A percentile compares a stretch with the other conserved stretches of the same genome.
Conservation (phyloP, 306 rosid species). For the Begonia peltatifolia region DNA sequence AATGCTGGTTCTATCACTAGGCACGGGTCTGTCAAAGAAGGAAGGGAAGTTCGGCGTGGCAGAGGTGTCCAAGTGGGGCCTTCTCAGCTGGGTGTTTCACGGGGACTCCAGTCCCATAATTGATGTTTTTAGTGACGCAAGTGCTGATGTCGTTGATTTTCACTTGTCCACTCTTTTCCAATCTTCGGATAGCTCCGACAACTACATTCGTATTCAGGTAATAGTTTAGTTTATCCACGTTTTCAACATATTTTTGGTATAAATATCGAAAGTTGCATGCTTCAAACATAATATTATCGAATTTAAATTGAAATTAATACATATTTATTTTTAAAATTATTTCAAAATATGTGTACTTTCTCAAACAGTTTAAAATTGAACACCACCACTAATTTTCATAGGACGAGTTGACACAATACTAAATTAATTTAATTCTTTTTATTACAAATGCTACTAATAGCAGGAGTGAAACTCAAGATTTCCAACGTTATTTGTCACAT, state of each 20-base stretch:
- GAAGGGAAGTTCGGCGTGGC: conserved; percentile 20
- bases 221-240: neutral
- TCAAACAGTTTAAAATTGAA: too few species aligned
- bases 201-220: conserved; percentile 32
- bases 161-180: conserved; percentile 27
- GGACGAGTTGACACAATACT: too few species aligned
- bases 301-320: too few species aligned
- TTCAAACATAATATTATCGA: too few species aligned
- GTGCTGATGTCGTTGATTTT: conserved; percentile 32
- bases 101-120: conserved; percentile 17
- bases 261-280: too few species aligned
- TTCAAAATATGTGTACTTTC: too few species aligned
- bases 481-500: neutral
- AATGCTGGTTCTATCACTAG: conserved; percentile 26
- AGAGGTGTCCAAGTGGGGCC: conserved; percentile 23
- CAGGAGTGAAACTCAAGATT: neutral
- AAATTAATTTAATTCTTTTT: too few species aligned
- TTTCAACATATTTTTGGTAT: too few species aligned
- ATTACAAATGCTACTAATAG: neutral
- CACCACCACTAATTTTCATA: too few species aligned
- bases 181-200: conserved; percentile 5
- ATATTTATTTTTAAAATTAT: too few species aligned
- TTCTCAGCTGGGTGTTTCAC: conserved; percentile 17
- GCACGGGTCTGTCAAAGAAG: conserved; percentile 21
- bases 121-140: conserved; percentile 19